Base-by-base conservation (phyloP, 371 early-diverging fungal species). In the Entomophthora muscae region DNA sequence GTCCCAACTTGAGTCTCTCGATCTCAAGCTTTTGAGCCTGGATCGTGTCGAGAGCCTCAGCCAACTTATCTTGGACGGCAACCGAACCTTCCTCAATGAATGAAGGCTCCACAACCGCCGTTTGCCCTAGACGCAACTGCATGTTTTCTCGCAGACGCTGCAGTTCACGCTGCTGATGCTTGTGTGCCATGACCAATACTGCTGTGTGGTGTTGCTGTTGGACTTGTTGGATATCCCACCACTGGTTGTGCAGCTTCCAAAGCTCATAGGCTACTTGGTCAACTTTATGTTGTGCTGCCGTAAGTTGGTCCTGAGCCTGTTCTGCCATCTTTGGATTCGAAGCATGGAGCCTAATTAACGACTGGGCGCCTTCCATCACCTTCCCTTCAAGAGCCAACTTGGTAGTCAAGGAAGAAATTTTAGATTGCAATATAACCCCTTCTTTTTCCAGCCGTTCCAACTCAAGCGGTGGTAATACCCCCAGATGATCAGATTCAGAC, bases 131-230 rank as follows among this genome's bases (percentile, higher is more conserved):
- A 5, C 42, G 42, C 5, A 42, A 17, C 17, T 42, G 42, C 42
- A 42, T 42, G 42, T 42, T 42, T 42, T 42, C 42, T 10, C 42
- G 42, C 17, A 42, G 42, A 17, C 42, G 42, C 42, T 42, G 42
- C 42, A 42, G 42, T 17, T 42, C 42, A 42, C 42, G 42, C 42
- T 42, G 42, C 17, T 42, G 42, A 42, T 42, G 42, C 10, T 17
- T 5, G 42, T 42, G 17, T 5, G 42, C 5, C 17, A 42, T 10
- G 42, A 17, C 42, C 42, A 89, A 65, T 1, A 82, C 79, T 13
- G 79, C 83, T 0, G 83, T 82, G 12, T 82, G 79, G 64, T 89
- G 90, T 61, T 84, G 80, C 26, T 88, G 65, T 23, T 87, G 74
- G n/a, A 71, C 74, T n/a, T 83, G 72, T 59, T 86, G 85, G 1